phyloP scores from a whole-genome alignment of 495 filamentous ascomycete species.

The Poronia punctata region DNA sequence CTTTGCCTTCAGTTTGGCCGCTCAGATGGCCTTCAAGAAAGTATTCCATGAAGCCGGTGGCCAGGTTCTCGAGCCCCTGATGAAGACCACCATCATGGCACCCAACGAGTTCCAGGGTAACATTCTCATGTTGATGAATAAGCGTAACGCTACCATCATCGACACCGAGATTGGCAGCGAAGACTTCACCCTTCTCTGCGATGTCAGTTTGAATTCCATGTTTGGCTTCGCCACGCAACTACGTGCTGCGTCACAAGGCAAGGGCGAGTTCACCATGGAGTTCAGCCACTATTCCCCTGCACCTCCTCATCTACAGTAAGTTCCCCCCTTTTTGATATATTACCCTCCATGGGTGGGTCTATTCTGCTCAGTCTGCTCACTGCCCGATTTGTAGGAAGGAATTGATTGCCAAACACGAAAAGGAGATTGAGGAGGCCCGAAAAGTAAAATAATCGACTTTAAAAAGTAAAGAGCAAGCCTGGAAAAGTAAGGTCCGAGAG shows the following conservation, averaged over 20 bases:
- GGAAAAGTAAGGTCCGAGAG: too few relatives aligned
- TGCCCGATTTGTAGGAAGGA: slow-evolving; percentile 62
- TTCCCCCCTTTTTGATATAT: slow-evolving; percentile 13
- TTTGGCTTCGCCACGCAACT: slow-evolving; percentile 91
- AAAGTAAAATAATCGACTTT: slow-evolving; percentile 7
- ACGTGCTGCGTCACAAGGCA: slow-evolving; percentile 91
- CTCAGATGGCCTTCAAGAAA: slow-evolving; percentile 95
- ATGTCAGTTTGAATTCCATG: slow-evolving; percentile 92
- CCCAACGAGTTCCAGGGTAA: slow-evolving; percentile 98
- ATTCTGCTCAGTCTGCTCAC: slow-evolving; percentile 10
- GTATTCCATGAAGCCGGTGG: slow-evolving; percentile 75
- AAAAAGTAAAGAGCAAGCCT: too few relatives aligned
- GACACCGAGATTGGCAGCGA: slow-evolving; percentile 93
- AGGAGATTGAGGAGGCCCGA: slow-evolving; percentile 68
- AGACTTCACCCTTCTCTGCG: slow-evolving; percentile 90
- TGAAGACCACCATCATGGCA: slow-evolving; percentile 95
- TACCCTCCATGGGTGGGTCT: not conserved
- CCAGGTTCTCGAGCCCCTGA: slow-evolving; percentile 84
- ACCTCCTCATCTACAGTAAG: slow-evolving; percentile 82
- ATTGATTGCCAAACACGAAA: slow-evolving; percentile 78
- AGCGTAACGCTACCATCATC: slow-evolving; percentile 89
- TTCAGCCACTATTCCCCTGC: slow-evolving; percentile 91
- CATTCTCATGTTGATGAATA: slow-evolving; percentile 90
- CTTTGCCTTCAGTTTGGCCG: slow-evolving; percentile 95
- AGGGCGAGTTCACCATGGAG: slow-evolving; percentile 99